These are phyloP conservation scores for Lactifluus volemus DNA, from an alignment of 768 basidiomycete species.

Conservation along the genomic window DNA sequence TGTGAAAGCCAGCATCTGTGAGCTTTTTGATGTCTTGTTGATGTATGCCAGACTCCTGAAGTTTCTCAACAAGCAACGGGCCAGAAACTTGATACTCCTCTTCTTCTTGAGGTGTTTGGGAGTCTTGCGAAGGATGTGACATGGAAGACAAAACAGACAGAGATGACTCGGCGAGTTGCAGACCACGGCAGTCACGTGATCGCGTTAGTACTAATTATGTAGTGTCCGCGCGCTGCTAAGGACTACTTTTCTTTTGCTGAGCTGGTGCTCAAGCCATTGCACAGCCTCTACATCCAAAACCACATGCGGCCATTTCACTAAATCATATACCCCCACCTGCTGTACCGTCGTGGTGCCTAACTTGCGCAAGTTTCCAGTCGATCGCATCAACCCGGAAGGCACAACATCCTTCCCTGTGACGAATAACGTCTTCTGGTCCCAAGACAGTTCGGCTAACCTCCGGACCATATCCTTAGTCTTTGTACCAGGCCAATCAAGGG, in stretches of 20 bases:
- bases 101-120: constrained; percentile 41
- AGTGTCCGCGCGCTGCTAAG: background rate
- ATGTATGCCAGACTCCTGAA: constrained; percentile 83
- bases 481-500: constrained; percentile 58
- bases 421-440: constrained; percentile 62
- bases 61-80: constrained; percentile 77
- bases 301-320: constrained; percentile 75
- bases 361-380: constrained; percentile 63
- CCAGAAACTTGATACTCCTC: constrained; percentile 55
- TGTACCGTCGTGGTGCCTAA: constrained; percentile 55
- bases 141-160: constrained; percentile 25
- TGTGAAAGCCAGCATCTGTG: constrained; percentile 82
- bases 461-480: constrained; percentile 63
- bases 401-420: constrained; percentile 54
- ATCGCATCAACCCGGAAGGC: constrained; percentile 47
- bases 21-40: constrained; percentile 94
- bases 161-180: background rate
- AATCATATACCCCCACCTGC: constrained; percentile 71
- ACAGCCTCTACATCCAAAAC: constrained; percentile 78
- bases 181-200: constrained; percentile 14
- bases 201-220: constrained; percentile 4
- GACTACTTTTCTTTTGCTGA: constrained; percentile 33
- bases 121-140: constrained; percentile 48
- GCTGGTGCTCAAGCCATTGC: constrained; percentile 60
- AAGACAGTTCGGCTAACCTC: constrained; percentile 54